Evolutionary conservation across 352 stramenopile genomes (phyloP).

Genomic region (Vaucheria bursata): DNA sequence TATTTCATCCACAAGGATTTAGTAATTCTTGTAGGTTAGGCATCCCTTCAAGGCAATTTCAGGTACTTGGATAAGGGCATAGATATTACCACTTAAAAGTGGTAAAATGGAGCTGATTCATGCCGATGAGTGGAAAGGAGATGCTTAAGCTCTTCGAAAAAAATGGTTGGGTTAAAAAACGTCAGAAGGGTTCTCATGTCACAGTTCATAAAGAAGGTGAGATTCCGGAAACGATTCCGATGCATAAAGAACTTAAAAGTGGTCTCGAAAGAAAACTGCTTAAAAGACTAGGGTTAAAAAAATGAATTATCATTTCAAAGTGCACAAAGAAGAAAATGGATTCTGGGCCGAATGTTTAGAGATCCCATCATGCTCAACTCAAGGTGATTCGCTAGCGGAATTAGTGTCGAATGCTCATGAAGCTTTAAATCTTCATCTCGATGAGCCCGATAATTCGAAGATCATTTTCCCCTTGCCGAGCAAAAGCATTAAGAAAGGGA

Average conservation of each 20-base stretch:
- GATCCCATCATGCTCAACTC: background rate
- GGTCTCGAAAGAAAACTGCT: background rate
- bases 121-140: background rate
- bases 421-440: background rate
- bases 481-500: background rate
- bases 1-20: no score
- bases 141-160: background rate
- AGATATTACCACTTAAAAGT: conserved; percentile 5
- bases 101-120: background rate
- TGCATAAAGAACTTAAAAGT: background rate
- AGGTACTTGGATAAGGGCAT: no score
- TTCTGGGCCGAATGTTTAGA: background rate
- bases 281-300: background rate
- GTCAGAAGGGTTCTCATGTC: background rate
- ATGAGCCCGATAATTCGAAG: background rate
- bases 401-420: background rate
- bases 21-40: no score
- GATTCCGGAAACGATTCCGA: background rate
- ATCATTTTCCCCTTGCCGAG: background rate
- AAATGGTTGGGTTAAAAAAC: background rate
- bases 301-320: background rate
- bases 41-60: no score
- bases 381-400: background rate
- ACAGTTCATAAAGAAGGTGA: background rate
- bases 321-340: background rate